phyloP scores from a whole-genome alignment of 1,284 basidiomycete genomes.

The Puccinia hordei region DNA sequence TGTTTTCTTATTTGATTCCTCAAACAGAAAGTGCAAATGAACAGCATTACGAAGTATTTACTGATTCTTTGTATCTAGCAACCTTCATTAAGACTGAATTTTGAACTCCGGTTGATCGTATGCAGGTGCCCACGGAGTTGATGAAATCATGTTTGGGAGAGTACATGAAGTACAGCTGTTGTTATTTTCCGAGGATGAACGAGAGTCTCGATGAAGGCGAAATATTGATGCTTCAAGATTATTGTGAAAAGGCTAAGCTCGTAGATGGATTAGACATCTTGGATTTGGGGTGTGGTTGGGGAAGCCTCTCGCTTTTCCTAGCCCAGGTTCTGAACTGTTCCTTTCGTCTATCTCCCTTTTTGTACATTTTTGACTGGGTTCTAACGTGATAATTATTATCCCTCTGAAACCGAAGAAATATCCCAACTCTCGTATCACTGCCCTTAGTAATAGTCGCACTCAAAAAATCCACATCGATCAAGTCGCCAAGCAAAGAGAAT shows the following conservation, averaged over 20 bases:
- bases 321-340: conserved; percentile 64
- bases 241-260: conserved; percentile 71
- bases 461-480: conserved; percentile 72
- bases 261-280: conserved; percentile 70
- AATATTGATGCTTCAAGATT: conserved; percentile 70
- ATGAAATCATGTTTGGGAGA: conserved; percentile 70
- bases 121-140: conserved; percentile 69
- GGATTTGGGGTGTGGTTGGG: conserved; percentile 78
- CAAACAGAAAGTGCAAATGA: conserved; percentile 71
- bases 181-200: conserved; percentile 69
- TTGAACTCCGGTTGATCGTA: background rate
- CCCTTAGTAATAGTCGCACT: conserved; percentile 72
- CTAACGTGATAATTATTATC: background rate
- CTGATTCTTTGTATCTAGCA: background rate
- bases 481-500: conserved; percentile 64
- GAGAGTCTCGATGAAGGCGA: conserved; percentile 73
- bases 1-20: background rate
- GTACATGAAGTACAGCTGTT: conserved; percentile 71
- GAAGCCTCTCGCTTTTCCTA: conserved; percentile 70
- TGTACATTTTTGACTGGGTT: background rate
- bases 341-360: background rate
- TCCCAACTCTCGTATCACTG: conserved; percentile 69
- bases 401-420: conserved; percentile 65
- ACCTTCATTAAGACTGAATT: background rate
- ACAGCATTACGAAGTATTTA: conserved; percentile 73